Evolutionary conservation across 768 basidiomycete species (phyloP), one percentile per base, ranked within the genome.

Genomic region (Leucogyrophana mollusca): DNA sequence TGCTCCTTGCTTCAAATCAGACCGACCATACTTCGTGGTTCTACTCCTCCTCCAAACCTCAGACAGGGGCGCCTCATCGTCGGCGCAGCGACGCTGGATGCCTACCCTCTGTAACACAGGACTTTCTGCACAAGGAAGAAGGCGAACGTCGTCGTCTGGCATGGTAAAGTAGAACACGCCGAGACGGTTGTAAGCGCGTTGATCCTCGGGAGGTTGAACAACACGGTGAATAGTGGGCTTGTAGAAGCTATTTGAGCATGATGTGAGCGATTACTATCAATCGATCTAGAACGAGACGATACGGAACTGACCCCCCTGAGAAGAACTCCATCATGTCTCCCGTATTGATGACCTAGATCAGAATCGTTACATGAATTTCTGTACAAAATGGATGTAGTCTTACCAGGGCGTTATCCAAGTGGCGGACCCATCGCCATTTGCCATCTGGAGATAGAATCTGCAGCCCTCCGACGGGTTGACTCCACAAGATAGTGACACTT

Each of bases 181-280:
- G 2, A 79, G 62, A n/a, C 78, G 73, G 9, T 69, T 58, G 36
- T 62, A 60, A 21, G 59, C 61, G 9, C 61, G 68, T 50, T 80
- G 78, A 52, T 77, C 74, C 0, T 46, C 40, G 2, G 78, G 78
- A 2, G 77, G 78, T 49, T 77, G 76, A 34, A 72, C 61, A 18
- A 80, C 78, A 36, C 76, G 65, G 59, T 78, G 76, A 40, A 76
- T 74, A 0, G 76, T 77, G 13, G 70, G 72, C n/a, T 66, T 69
- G 56, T 76, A 76, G 50, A 60, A 74, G 6, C 27, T 30, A n/a
- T 30, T 30, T 30, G 27, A 13, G 27, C 27, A 13, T 30, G 27
- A 30, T 7, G 6, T 30, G 27, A 13, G 13, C 6, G 27, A 7
- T 30, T 30, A 30, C 27, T 30, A 13, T 30, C 13, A 30, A 30